Percentiles rank a stretch among this genome's conserved stretches.
Conservation (phyloP, 2,329 filamentous ascomycete genomes). For the Rutstroemia sydowiana region DNA sequence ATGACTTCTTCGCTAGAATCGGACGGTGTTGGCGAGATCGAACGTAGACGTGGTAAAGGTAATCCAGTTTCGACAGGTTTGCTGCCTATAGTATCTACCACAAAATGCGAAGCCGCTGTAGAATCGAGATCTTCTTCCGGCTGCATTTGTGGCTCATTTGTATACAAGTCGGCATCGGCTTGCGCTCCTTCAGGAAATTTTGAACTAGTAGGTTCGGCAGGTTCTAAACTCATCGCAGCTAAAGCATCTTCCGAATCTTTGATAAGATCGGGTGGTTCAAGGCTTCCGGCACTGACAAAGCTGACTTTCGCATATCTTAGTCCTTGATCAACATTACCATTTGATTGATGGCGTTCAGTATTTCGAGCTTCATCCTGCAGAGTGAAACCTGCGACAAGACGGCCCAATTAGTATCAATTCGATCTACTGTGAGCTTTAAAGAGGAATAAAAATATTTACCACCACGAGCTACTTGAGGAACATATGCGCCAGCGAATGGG, state of each 20-base stretch:
- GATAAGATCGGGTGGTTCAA: slow-evolving; percentile 25
- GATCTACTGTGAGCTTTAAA: neutral
- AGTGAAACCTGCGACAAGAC: slow-evolving; percentile 21
- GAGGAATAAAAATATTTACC: slow-evolving; percentile 10
- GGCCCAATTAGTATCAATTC: neutral
- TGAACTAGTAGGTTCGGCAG: neutral
- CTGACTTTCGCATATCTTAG: slow-evolving; percentile 48
- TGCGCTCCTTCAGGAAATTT: slow-evolving; percentile 2
- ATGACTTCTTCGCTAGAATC: slow-evolving; percentile 70
- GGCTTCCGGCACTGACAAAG: slow-evolving; percentile 54
- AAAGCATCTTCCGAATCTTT: slow-evolving; percentile 26
- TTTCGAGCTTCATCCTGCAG: slow-evolving; percentile 52
- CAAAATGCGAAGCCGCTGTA: slow-evolving; percentile 20
- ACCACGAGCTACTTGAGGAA: slow-evolving; percentile 12
- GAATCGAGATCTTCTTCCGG: slow-evolving; percentile 2
- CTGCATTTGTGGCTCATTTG: neutral
- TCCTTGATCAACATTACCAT: slow-evolving; percentile 40
- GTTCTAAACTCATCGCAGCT: slow-evolving; percentile 20
- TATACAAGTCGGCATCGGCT: neutral
- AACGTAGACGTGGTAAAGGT: slow-evolving; percentile 25
- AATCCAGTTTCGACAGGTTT: slow-evolving; percentile 26
- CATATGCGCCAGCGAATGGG: slow-evolving; percentile 18
- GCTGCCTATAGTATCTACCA: slow-evolving; percentile 32
- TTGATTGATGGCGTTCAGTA: slow-evolving; percentile 42
- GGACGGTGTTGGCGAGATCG: slow-evolving; percentile 34